These are phyloP conservation scores for Candida pini DNA, from an alignment of 805 yeast genomes.

Conservation along the genomic window DNA sequence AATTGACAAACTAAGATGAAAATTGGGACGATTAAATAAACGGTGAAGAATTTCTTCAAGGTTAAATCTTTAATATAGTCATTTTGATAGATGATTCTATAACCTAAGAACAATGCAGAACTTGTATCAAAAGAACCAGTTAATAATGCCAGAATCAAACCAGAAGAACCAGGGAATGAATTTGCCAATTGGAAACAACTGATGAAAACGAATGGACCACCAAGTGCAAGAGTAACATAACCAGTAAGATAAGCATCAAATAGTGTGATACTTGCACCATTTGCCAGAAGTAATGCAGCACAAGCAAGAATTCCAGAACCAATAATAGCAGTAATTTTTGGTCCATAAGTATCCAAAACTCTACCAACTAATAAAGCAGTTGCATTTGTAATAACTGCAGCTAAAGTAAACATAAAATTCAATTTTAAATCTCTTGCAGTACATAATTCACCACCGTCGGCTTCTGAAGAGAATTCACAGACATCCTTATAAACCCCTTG, in stretches of 20 bases:
- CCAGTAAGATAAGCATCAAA: conserved; percentile 72
- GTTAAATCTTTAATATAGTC: conserved; percentile 32
- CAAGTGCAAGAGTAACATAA: conserved; percentile 71
- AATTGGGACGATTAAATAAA: conserved; percentile 67
- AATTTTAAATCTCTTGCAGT: conserved; percentile 75
- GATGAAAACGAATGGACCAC: conserved; percentile 92
- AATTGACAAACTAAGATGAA: conserved; percentile 73
- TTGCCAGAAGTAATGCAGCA: conserved; percentile 40
- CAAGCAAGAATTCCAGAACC: conserved; percentile 57
- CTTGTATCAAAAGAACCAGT: conserved; percentile 96
- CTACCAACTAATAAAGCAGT: conserved; percentile 80
- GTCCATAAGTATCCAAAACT: conserved; percentile 74
- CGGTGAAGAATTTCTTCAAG: conserved; percentile 55
- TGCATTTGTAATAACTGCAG: conserved; percentile 82
- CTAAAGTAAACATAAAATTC: conserved; percentile 77
- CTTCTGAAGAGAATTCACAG: conserved; percentile 36
- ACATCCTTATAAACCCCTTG: conserved; percentile 70
- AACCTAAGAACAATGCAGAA: conserved; percentile 76
- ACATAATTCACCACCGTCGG: conserved; percentile 36
- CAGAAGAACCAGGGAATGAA: conserved; percentile 76
- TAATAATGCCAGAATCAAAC: conserved; percentile 70
- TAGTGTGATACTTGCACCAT: conserved; percentile 15
- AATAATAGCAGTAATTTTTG: conserved; percentile 67
- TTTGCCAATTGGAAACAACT: conserved; percentile 88
- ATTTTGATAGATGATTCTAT: conserved; percentile 59